Percentiles rank a stretch among this genome's conserved stretches.
Evolutionary conservation across 2,329 filamentous ascomycete species (phyloP).

Genomic region (Eurotiales sp.): DNA sequence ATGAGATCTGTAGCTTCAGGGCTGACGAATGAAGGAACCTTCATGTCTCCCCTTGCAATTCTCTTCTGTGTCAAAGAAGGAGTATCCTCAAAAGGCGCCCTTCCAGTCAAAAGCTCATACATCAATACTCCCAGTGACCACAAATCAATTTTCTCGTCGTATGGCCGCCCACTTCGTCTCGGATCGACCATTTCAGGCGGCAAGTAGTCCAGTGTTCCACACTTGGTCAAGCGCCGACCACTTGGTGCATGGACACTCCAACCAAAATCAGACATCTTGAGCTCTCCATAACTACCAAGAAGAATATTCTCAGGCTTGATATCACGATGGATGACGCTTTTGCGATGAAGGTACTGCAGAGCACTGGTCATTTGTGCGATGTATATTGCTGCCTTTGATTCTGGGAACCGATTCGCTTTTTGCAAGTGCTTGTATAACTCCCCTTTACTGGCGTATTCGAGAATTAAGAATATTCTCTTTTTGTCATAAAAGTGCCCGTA

Average conservation of each 20-base stretch:
- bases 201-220: slow-evolving; percentile 94
- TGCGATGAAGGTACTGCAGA: slow-evolving; percentile 84
- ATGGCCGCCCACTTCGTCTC: slow-evolving; percentile 75
- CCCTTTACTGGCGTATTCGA: slow-evolving; percentile 79
- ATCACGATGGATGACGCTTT: slow-evolving; percentile 93
- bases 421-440: slow-evolving; percentile 84
- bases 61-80: slow-evolving; percentile 1
- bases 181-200: slow-evolving; percentile 94
- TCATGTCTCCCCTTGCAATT: slow-evolving; percentile 5
- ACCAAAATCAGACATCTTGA: slow-evolving; percentile 96
- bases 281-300: slow-evolving; percentile 91
- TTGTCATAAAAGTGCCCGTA: slow-evolving; percentile 86
- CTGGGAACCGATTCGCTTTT: slow-evolving; percentile 71
- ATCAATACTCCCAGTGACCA: slow-evolving; percentile 82
- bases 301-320: slow-evolving; percentile 98
- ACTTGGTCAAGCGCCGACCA: slow-evolving; percentile 88
- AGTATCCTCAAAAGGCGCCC: slow-evolving; percentile 7
- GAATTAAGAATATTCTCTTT: slow-evolving; percentile 79
- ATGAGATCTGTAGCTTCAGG: slow-evolving; percentile 74
- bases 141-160: slow-evolving; percentile 90
- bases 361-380: slow-evolving; percentile 85
- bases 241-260: slow-evolving; percentile 98
- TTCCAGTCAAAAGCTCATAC: slow-evolving; percentile 59
- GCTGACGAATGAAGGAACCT: slow-evolving; percentile 57
- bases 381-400: slow-evolving; percentile 82